Evolutionary conservation across 352 stramenopile species (phyloP).

Genomic region (Globisporangium paroecandrum): DNA sequence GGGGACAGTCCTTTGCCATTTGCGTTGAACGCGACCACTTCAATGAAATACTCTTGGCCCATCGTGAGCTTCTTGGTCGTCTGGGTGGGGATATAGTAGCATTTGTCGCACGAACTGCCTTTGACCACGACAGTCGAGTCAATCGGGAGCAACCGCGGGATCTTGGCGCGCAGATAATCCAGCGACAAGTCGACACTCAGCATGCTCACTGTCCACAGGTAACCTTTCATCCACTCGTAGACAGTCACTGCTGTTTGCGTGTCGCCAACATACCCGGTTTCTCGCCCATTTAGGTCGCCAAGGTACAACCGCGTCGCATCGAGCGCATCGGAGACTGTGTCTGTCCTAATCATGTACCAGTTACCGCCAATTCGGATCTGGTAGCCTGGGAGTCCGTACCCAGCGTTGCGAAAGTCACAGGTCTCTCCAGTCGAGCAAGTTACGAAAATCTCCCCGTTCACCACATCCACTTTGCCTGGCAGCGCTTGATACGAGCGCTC

Average conservation of each 20-base stretch:
- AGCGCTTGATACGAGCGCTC: slow-evolving; percentile 46
- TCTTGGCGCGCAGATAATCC: slow-evolving; percentile 47
- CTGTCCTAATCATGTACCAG: slow-evolving; percentile 71
- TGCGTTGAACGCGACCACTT: slow-evolving; percentile 71
- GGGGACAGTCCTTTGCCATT: slow-evolving; percentile 61
- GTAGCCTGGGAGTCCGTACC: slow-evolving; percentile 60
- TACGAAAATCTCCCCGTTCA: slow-evolving; percentile 55
- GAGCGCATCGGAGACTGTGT: slow-evolving; percentile 38
- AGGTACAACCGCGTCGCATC: slow-evolving; percentile 45
- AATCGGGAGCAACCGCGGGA: slow-evolving; percentile 43
- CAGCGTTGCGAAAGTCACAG: slow-evolving; percentile 49
- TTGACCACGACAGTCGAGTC: slow-evolving; percentile 40
- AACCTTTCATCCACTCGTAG: slow-evolving; percentile 74
- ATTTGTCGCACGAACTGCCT: slow-evolving; percentile 51
- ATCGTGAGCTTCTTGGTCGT: slow-evolving; percentile 54
- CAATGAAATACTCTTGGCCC: slow-evolving; percentile 75
- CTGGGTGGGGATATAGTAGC: slow-evolving; percentile 63
- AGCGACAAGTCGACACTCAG: slow-evolving; percentile 39
- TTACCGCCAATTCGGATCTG: slow-evolving; percentile 47
- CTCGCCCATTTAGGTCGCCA: slow-evolving; percentile 52
- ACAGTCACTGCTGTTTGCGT: slow-evolving; percentile 39
- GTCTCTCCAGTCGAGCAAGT: slow-evolving; percentile 42
- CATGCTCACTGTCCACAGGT: slow-evolving; percentile 60
- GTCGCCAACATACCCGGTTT: slow-evolving; percentile 47
- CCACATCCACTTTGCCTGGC: slow-evolving; percentile 48